phyloP scores from a whole-genome alignment of 768 basidiomycete genomes.

The Suillus plorans region DNA sequence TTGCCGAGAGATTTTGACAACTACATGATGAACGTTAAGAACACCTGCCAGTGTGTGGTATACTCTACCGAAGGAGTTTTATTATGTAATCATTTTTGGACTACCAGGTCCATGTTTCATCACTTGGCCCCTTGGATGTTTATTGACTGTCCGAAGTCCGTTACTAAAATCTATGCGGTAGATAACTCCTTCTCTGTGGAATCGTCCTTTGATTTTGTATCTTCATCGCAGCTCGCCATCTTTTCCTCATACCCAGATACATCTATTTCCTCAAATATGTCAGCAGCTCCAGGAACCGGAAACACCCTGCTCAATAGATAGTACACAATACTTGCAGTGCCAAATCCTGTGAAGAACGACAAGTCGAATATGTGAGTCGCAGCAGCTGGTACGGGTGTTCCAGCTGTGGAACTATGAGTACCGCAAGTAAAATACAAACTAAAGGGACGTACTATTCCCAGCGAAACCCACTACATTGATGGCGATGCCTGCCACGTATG shows the following conservation, averaged over 20 bases:
- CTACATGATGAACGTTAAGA: too few relatives aligned
- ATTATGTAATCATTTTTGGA: too few relatives aligned
- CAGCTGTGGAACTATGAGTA: slow-evolving; percentile 35
- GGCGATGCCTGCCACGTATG: slow-evolving; percentile 66
- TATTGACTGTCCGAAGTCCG: too few relatives aligned
- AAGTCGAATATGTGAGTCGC: slow-evolving; percentile 70
- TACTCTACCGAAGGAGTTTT: too few relatives aligned
- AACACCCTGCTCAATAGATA: slow-evolving; percentile 50
- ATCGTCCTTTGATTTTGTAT: slow-evolving; percentile 3
- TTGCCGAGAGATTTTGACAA: too few relatives aligned
- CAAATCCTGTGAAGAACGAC: slow-evolving; percentile 79
- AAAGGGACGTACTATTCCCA: slow-evolving; percentile 50
- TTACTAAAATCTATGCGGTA: background rate
- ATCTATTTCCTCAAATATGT: slow-evolving; percentile 55
- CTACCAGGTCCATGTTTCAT: too few relatives aligned
- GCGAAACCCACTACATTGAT: slow-evolving; percentile 80
- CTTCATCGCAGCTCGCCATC: slow-evolving; percentile 2
- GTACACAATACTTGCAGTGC: slow-evolving; percentile 61
- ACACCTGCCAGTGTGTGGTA: too few relatives aligned
- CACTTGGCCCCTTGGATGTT: too few relatives aligned
- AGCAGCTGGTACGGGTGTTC: slow-evolving; percentile 55
- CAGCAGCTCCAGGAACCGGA: slow-evolving; percentile 49
- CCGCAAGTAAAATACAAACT: background rate
- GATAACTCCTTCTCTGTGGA: background rate
- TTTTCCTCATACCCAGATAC: slow-evolving; percentile 28